phyloP scores from a whole-genome alignment of 345 rosid genomes.

The Salix brachista region DNA sequence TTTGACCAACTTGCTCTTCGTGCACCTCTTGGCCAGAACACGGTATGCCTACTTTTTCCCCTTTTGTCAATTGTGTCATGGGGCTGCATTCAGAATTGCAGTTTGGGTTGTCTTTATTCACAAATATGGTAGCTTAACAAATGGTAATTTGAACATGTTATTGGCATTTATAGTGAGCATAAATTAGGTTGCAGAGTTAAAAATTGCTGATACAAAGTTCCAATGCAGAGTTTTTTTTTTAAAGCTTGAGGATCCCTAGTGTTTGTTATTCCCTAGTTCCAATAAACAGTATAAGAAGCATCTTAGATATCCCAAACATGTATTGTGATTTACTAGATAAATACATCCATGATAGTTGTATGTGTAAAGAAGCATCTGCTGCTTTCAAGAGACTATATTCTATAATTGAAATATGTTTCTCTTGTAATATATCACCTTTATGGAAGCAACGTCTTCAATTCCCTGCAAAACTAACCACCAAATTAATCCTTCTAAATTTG shows the following conservation, averaged over 20 bases:
- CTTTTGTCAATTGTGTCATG: neutral
- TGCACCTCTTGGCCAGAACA: constrained; percentile 95
- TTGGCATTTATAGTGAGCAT: too few relatives aligned
- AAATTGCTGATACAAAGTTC: neutral
- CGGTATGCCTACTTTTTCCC: constrained; percentile 35
- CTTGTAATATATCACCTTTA: neutral
- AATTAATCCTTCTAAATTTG: neutral
- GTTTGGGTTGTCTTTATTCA: too few relatives aligned
- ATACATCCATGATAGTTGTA: neutral
- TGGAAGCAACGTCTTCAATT: neutral
- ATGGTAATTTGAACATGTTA: too few relatives aligned
- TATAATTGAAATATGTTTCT: neutral
- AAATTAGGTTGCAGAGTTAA: too few relatives aligned
- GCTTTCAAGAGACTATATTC: neutral
- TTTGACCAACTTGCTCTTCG: constrained; percentile 89
- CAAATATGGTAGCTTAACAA: too few relatives aligned
- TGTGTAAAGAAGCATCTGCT: neutral
- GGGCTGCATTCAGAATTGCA: neutral
- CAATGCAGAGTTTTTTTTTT: neutral
- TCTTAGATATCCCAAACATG: neutral
- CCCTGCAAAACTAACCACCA: neutral
- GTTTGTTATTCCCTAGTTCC: too few relatives aligned
- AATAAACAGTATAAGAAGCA: too few relatives aligned
- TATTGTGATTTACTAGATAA: neutral
- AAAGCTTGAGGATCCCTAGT: neutral